Conservation (phyloP, 2,329 filamentous ascomycete genomes). For the Phaeophleospora eucalypticola region DNA sequence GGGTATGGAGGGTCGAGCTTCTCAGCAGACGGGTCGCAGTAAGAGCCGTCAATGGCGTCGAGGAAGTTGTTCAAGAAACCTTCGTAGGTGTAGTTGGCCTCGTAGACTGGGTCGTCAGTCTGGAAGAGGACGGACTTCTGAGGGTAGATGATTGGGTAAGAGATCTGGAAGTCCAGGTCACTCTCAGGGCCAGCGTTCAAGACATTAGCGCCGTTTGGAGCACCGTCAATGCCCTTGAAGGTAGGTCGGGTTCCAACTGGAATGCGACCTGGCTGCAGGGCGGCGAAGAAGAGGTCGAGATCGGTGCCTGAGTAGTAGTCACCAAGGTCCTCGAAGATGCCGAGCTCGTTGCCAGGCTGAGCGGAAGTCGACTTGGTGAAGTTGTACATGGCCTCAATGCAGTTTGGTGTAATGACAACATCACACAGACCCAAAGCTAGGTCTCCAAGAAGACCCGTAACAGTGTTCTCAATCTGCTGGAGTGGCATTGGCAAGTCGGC, state of each 20-base stretch:
- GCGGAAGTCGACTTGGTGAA: slow-evolving; percentile 27
- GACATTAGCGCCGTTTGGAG: slow-evolving; percentile 34
- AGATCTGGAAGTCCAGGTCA: slow-evolving; percentile 50
- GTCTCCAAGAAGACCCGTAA: slow-evolving; percentile 8
- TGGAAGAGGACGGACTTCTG: slow-evolving; percentile 48
- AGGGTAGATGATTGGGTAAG: slow-evolving; percentile 50
- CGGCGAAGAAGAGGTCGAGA: slow-evolving; percentile 34
- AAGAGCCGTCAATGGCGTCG: slow-evolving; percentile 49
- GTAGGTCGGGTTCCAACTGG: slow-evolving; percentile 25
- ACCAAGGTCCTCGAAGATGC: slow-evolving; percentile 42
- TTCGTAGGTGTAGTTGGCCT: slow-evolving; percentile 33
- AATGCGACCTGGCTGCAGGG: slow-evolving; percentile 1
- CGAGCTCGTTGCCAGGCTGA: slow-evolving; percentile 39
- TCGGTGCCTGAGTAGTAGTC: slow-evolving; percentile 44
- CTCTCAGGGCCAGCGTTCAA: slow-evolving; percentile 46
- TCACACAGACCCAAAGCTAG: slow-evolving; percentile 18
- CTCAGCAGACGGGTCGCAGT: slow-evolving; percentile 46
- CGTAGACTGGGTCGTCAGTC: slow-evolving; percentile 38
- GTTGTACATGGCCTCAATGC: slow-evolving; percentile 44
- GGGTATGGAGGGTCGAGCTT: slow-evolving; percentile 51
- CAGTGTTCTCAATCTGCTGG: background rate
- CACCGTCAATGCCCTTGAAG: slow-evolving; percentile 22
- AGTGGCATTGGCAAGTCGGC: slow-evolving; percentile 7
- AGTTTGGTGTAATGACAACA: slow-evolving; percentile 38
- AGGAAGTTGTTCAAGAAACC: slow-evolving; percentile 44